A percentile compares a stretch with the other conserved stretches of the same genome.
These are phyloP conservation scores for Vachellia pachyceras DNA, from an alignment of 306 rosid genomes.

Conservation along the genomic window DNA sequence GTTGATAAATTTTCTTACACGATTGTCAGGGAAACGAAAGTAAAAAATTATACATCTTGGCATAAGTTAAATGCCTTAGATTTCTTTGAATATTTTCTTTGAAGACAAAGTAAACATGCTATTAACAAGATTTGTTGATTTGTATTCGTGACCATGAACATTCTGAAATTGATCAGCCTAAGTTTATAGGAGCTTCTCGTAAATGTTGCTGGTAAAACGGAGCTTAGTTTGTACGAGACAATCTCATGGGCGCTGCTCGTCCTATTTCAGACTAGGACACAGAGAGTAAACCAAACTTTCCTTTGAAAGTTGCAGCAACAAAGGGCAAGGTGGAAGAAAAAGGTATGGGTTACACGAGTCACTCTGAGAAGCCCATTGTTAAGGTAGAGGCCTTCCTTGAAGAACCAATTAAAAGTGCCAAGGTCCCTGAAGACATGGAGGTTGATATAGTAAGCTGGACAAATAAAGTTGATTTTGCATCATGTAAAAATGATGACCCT, in stretches of 20 bases:
- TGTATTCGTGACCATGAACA: constrained; percentile 26
- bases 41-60: too few species aligned
- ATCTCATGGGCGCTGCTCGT: constrained; percentile 47
- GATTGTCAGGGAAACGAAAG: too few species aligned
- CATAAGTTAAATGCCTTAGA: neutral
- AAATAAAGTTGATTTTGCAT: constrained; percentile 50
- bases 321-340: constrained; percentile 43
- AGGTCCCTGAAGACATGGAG: constrained; percentile 54
- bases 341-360: constrained; percentile 45
- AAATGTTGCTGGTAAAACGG: constrained; percentile 24
- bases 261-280: constrained; percentile 37
- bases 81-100: constrained; percentile 12
- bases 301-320: constrained; percentile 33
- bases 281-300: constrained; percentile 41
- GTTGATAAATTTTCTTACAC: too few species aligned
- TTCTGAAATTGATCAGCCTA: constrained; percentile 37
- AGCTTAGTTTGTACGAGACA: constrained; percentile 27
- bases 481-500: constrained; percentile 65
- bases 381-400: constrained; percentile 57
- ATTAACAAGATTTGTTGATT: neutral
- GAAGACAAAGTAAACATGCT: neutral
- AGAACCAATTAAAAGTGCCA: constrained; percentile 43
- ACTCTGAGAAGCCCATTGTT: constrained; percentile 38
- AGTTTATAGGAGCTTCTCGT: constrained; percentile 13
- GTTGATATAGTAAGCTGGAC: constrained; percentile 66